A percentile compares a stretch with the other conserved stretches of the same genome.
Conservation (phyloP, 495 filamentous ascomycete genomes). For the Lentithecium fluviatile region DNA sequence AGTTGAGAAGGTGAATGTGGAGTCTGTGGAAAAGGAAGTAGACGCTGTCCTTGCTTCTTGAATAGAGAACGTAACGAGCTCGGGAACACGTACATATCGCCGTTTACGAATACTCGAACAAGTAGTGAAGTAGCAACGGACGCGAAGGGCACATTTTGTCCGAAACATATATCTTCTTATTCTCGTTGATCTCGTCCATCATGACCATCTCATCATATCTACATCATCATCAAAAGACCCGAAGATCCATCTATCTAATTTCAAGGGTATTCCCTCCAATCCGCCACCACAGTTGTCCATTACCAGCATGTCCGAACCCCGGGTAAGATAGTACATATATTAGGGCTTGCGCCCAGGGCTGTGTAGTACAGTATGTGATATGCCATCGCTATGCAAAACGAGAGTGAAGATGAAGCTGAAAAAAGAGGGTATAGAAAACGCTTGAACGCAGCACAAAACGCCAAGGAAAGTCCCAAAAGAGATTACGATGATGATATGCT, state of each 20-base stretch:
- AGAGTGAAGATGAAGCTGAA: slow-evolving; percentile 7
- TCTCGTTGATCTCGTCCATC: too few species aligned
- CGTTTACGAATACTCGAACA: too few species aligned
- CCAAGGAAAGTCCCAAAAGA: background rate
- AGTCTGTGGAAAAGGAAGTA: background rate
- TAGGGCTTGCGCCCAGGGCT: slow-evolving; percentile 26
- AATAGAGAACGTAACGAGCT: too few species aligned
- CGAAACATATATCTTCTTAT: too few species aligned
- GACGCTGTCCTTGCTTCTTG: too few species aligned
- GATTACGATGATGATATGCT: background rate
- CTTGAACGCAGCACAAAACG: slow-evolving; percentile 27
- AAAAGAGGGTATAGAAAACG: slow-evolving; percentile 22
- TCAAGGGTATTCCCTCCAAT: too few species aligned
- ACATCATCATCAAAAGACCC: too few species aligned
- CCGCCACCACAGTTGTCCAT: slow-evolving; percentile 13
- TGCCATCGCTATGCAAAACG: slow-evolving; percentile 25
- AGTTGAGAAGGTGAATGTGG: background rate
- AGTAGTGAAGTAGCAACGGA: too few species aligned
- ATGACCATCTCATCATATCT: too few species aligned
- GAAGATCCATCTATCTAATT: too few species aligned
- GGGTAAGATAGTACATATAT: slow-evolving; percentile 16
- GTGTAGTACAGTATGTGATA: background rate
- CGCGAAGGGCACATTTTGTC: too few species aligned
- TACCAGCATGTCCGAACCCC: slow-evolving; percentile 25
- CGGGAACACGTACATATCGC: too few species aligned